Evolutionary conservation across 345 rosid species (phyloP), one percentile per base, ranked within the genome.

Genomic region (Erodium maritimum): DNA sequence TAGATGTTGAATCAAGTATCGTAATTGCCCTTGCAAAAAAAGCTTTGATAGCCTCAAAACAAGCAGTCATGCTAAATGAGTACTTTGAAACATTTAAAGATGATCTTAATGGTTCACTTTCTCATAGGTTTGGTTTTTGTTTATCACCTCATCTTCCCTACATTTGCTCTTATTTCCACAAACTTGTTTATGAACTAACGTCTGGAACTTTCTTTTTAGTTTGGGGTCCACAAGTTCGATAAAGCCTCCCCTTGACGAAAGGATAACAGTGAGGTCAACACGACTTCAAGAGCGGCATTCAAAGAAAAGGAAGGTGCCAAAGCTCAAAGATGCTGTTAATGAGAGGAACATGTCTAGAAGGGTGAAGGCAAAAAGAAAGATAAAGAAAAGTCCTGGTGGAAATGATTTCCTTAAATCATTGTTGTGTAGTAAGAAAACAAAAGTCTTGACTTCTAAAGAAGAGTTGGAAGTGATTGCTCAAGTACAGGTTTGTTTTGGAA

Each of bases 381-480:
- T 25, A 67, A 75, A 53, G 53, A 72, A 76, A 71, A 75, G 74
- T 45, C 63, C 71, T 71, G 87, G 83, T 75, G 71, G 70, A 12
- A 76, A 73, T 61, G 89, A 80, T 72, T 80, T 91, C n/a, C 80
- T 90, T 21, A 80, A 80, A 52, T 71, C 82, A 65, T 90, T 90
- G 71, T 77, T 90, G 69, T 69, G 86, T 84, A 82, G 91, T 52
- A 88, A 87, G 54, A 89, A 86, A 77, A 84, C 96, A 12, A 85
- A 77, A 65, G 90, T 91, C 63, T 70, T 91, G 76, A 84, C 88
- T 55, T 79, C 73, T 58, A 66, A 84, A 63, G 87, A 86, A 71
- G 97, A 88, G 75, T 80, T 71, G 65, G 86, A 82, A 58, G 65
- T 88, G 68, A 66, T 86, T 66, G 56, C 65, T 63, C 85, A 82